Percentiles rank a stretch among this genome's conserved stretches.
phyloP scores from a whole-genome alignment of 1,284 basidiomycete species.

The Lentinula novae-zelandiae region DNA sequence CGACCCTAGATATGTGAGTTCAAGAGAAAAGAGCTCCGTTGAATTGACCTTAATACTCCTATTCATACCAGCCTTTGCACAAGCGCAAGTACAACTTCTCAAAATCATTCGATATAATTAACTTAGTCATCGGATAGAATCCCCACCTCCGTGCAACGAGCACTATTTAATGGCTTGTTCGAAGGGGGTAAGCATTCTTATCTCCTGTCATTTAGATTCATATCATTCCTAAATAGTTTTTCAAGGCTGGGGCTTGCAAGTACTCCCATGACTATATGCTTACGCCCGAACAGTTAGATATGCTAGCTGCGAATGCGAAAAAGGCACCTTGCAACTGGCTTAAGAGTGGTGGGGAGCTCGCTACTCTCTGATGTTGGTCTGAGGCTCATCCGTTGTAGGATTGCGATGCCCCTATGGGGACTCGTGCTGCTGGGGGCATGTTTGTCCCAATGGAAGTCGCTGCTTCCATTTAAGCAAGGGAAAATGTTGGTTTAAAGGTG shows the following conservation, averaged over 20 bases:
- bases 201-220: not conserved
- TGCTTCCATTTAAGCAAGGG: constrained; percentile 64
- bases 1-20: constrained; percentile 50
- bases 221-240: constrained; percentile 11
- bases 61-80: constrained; percentile 41
- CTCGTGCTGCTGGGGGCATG: constrained; percentile 75
- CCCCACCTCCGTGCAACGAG: constrained; percentile 78
- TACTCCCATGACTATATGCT: constrained; percentile 76
- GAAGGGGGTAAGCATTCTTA: constrained; percentile 54
- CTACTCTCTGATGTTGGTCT: not conserved
- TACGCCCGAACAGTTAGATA: constrained; percentile 62
- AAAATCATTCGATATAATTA: constrained; percentile 10
- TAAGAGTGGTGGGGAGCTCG: constrained; percentile 53
- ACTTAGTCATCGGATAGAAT: constrained; percentile 39
- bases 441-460: constrained; percentile 73
- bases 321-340: constrained; percentile 79
- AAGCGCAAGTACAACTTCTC: constrained; percentile 36
- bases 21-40: not conserved
- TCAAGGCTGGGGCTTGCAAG: constrained; percentile 62
- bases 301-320: constrained; percentile 67
- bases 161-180: constrained; percentile 75
- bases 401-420: constrained; percentile 67
- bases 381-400: constrained; percentile 35
- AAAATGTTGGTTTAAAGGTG: constrained; percentile 82
- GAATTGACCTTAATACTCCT: not conserved